Base-by-base conservation (phyloP, 495 filamentous ascomycete species). In the Talaromyces borbonicus region DNA sequence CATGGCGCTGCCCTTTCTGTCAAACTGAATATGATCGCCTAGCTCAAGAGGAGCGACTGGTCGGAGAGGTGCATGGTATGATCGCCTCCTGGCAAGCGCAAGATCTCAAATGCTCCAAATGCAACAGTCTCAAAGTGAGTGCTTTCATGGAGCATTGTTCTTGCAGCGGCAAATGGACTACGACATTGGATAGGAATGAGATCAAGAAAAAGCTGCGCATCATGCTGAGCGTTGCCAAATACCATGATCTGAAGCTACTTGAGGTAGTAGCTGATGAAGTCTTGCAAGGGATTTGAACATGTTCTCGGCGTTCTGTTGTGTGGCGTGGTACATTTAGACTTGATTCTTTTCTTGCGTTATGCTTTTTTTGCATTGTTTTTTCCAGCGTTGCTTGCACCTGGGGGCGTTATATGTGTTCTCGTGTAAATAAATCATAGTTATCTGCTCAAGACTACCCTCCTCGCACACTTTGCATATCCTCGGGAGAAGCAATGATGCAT, bases 111-210 rank as follows among this genome's bases (percentile, higher is more conserved):
- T 98, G 92, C 51, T 62, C 60, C 37, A 77, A 75, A 48, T 77
- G 73, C 51, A 58, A 56, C 30, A 55, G 46, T 8, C 57, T 74
- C 5, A 72, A 88, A 61, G 72, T 84, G 31, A 96, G 92, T 66
- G 92, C 95, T 54, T 93, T 97, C 58, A 84, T 89, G 81, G 92
- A 97, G 63, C 90, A 97, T 65, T 98, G 92, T 61, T 83, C 81
- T 20, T 98, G 92, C 67, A 83, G 84, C 40, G 90, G 93, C 5
- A 71, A 66, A 33, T 98, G 92, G 92, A 73, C 66, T 12, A 76
- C 77, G 49, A 88, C 77, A 20, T 65, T 90, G 44, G 72, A 82
- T 56, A 73, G 74, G 53, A 79, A 76, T n/a, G 85, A 84, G 29
- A 68, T 89, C 18, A 54, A 77, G 50, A 78, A 71, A 57, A 71